Conservation (phyloP, 2,329 filamentous ascomycete genomes). For the Alternaria angustiovoidea region DNA sequence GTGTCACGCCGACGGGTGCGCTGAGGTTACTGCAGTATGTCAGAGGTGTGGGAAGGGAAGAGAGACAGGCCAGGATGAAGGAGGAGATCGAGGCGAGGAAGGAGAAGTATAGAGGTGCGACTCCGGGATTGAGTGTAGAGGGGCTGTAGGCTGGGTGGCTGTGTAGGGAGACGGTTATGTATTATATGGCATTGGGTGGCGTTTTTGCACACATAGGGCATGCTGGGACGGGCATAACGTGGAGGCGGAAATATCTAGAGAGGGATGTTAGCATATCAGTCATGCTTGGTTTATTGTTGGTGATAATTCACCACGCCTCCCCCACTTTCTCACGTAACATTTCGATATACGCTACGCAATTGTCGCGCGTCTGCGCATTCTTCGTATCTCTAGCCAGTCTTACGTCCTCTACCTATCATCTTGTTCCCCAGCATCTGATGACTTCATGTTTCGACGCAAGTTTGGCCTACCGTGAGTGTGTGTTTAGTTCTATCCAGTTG, state of each 20-base stretch:
- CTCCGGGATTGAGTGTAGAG: slow-evolving; percentile 10
- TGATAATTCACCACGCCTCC: neutral
- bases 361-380: too few relatives aligned
- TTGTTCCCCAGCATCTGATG: too few relatives aligned
- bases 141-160: slow-evolving; percentile 10
- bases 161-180: neutral
- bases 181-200: slow-evolving; percentile 1
- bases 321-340: neutral
- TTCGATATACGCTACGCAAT: neutral
- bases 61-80: slow-evolving; percentile 38
- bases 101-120: slow-evolving; percentile 29
- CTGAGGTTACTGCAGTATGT: slow-evolving; percentile 69
- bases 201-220: neutral
- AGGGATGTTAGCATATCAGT: neutral
- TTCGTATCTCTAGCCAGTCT: too few relatives aligned
- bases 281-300: neutral
- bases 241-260: neutral
- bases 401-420: too few relatives aligned
- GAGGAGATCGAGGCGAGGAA: slow-evolving; percentile 44
- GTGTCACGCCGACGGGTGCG: slow-evolving; percentile 64
- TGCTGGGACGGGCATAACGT: neutral
- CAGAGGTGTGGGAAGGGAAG: slow-evolving; percentile 52
- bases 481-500: too few relatives aligned
- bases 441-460: too few relatives aligned
- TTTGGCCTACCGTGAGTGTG: too few relatives aligned